phyloP scores from a whole-genome alignment of 2,329 filamentous ascomycete species.

The Sarocladium oryzae region DNA sequence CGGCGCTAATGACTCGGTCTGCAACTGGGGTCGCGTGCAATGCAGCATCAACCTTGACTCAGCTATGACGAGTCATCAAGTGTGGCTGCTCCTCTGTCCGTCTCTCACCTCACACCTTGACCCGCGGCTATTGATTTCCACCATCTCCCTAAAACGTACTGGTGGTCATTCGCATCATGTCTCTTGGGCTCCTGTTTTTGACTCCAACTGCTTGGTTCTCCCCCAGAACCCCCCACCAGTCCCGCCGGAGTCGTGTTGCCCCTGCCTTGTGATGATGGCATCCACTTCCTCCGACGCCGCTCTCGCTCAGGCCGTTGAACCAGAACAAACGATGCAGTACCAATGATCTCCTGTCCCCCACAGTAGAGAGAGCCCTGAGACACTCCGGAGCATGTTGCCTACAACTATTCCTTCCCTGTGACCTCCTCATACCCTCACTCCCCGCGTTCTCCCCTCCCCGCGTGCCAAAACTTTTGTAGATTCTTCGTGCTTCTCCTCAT shows the following conservation, averaged over 20 bases:
- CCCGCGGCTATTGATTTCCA: slow-evolving; percentile 1
- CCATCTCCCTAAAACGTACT: no score
- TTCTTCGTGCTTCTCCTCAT: slow-evolving; percentile 2
- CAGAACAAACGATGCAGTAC: no score
- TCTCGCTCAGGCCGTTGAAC: no score
- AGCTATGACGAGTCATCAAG: neutral
- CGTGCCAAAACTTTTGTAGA: neutral
- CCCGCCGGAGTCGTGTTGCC: no score
- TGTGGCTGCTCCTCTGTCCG: neutral
- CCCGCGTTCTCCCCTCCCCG: slow-evolving; percentile 11
- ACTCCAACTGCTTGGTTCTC: neutral
- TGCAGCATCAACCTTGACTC: neutral
- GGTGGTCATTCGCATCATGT: neutral
- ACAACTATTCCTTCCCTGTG: no score
- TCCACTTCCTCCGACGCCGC: no score
- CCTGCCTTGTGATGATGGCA: no score
- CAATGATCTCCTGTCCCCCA: no score
- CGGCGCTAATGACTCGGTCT: slow-evolving; percentile 5
- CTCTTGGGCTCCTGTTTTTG: neutral
- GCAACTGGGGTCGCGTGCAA: neutral
- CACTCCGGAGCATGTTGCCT: no score
- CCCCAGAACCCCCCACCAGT: no score
- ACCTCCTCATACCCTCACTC: slow-evolving; percentile 3
- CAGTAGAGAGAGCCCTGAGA: no score
- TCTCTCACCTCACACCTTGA: neutral